These are phyloP conservation scores for Trichocladium uniseriatum DNA, from an alignment of 495 filamentous ascomycete genomes.

Conservation along the genomic window DNA sequence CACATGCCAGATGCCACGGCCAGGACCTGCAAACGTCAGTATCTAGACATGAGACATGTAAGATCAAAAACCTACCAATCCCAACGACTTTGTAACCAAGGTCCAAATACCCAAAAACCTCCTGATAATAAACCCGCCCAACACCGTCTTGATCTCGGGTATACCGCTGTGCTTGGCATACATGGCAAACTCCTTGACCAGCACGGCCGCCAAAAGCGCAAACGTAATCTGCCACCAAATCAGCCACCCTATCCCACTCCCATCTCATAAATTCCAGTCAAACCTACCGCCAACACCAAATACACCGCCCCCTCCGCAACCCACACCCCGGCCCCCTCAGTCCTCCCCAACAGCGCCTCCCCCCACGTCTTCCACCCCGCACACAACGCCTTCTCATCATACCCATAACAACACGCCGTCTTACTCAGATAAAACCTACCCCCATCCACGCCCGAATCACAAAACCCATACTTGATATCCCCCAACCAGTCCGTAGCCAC, in stretches of 20 bases:
- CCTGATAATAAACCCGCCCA: conserved; percentile 90
- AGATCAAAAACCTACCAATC: conserved; percentile 55
- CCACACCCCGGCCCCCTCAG: conserved; percentile 59
- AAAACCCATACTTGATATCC: conserved; percentile 89
- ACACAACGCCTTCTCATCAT: conserved; percentile 70
- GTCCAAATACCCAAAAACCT: conserved; percentile 93
- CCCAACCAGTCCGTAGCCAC: conserved; percentile 91
- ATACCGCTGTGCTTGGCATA: conserved; percentile 96
- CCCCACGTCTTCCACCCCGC: conserved; percentile 81
- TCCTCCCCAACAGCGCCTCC: conserved; percentile 49
- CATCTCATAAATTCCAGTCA: conserved; percentile 16
- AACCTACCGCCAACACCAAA: conserved; percentile 59
- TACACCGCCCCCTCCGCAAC: conserved; percentile 82
- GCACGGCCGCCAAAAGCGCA: conserved; percentile 63
- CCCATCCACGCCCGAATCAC: conserved; percentile 58
- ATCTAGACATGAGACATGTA: background rate
- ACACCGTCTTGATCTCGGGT: conserved; percentile 93
- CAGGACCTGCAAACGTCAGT: conserved; percentile 55
- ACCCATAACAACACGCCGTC: conserved; percentile 86
- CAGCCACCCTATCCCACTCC: background rate
- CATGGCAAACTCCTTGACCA: conserved; percentile 75
- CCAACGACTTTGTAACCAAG: conserved; percentile 80
- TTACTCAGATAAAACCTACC: conserved; percentile 85
- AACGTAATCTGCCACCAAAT: conserved; percentile 54
- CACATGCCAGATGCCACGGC: conserved; percentile 93